Conservation (phyloP, 495 filamentous ascomycete genomes). For the Talaromyces ruber region DNA sequence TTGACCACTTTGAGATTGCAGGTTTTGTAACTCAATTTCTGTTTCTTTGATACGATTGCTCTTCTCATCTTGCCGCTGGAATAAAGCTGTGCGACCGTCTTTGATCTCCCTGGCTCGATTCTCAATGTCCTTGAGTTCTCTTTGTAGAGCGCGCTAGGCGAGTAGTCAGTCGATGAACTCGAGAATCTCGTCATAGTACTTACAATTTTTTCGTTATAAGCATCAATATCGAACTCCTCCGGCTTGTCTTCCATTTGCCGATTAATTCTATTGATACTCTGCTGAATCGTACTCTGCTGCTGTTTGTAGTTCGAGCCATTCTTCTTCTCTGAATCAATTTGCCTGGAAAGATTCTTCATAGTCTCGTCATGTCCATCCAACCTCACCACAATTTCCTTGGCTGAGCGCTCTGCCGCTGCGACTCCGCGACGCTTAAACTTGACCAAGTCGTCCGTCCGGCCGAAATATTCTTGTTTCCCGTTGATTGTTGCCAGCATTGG, state of each 20-base stretch:
- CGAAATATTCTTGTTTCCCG: conserved; percentile 53
- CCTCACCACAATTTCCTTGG: conserved; percentile 36
- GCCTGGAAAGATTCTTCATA: conserved; percentile 45
- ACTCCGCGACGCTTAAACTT: conserved; percentile 41
- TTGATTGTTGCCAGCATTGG: conserved; percentile 61
- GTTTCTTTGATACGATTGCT: conserved; percentile 22
- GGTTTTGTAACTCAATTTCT: conserved; percentile 40
- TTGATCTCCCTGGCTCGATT: conserved; percentile 23
- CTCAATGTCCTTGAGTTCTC: conserved; percentile 22
- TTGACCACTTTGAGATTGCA: conserved; percentile 73
- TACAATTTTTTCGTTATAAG: conserved; percentile 43
- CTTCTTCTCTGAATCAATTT: conserved; percentile 51
- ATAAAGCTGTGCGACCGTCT: conserved; percentile 13
- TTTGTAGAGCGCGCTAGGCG: conserved; percentile 28
- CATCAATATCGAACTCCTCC: conserved; percentile 43
- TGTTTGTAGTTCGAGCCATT: conserved; percentile 39
- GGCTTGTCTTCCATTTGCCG: conserved; percentile 40
- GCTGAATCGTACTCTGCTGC: conserved; percentile 34
- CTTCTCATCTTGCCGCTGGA: conserved; percentile 18
- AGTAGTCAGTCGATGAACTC: conserved; percentile 11
- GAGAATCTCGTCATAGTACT: conserved; percentile 10
- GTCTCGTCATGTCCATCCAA: conserved; percentile 45
- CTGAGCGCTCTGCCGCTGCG: conserved; percentile 40
- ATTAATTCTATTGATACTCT: conserved; percentile 33
- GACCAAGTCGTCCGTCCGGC: conserved; percentile 38